Percentiles rank a stretch among this genome's conserved stretches.
Conservation (phyloP, 2,329 filamentous ascomycete species). For the Pyrenophora seminiperda region DNA sequence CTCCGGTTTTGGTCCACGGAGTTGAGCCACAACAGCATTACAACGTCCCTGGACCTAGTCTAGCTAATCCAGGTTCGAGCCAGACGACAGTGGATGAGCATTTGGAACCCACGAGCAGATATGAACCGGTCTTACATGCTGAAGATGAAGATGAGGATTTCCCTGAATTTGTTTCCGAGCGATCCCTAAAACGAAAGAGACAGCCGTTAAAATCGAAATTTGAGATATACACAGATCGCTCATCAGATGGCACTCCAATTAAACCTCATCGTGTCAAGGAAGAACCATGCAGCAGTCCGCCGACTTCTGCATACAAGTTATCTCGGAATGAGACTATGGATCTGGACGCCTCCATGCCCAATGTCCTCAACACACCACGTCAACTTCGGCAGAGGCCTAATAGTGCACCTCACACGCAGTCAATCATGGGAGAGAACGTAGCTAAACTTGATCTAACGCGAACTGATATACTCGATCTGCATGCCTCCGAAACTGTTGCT, state of each 20-base stretch:
- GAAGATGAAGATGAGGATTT: conserved; percentile 45
- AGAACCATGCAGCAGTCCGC: conserved; percentile 46
- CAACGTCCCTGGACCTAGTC: not conserved
- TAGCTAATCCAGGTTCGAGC: conserved; percentile 46
- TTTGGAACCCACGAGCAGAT: conserved; percentile 19
- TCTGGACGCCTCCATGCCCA: conserved; percentile 47
- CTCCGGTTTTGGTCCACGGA: not conserved
- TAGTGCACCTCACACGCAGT: conserved; percentile 34
- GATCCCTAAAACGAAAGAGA: conserved; percentile 52
- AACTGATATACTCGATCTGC: not conserved
- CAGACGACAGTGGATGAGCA: conserved; percentile 52
- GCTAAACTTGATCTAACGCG: not conserved
- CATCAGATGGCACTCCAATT: conserved; percentile 37
- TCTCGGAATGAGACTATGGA: conserved; percentile 51
- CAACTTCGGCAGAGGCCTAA: conserved; percentile 32
- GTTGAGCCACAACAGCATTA: not conserved
- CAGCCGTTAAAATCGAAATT: conserved; percentile 21
- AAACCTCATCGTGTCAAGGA: conserved; percentile 49
- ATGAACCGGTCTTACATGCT: conserved; percentile 7
- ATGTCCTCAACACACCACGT: conserved; percentile 40
- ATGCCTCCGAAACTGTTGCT: not conserved
- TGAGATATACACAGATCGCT: conserved; percentile 26
- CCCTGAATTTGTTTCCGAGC: conserved; percentile 51
- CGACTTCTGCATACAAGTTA: conserved; percentile 18
- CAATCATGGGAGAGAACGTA: conserved; percentile 21